phyloP scores from a whole-genome alignment of 768 basidiomycete species.

The Podaxis carcinomalis region DNA sequence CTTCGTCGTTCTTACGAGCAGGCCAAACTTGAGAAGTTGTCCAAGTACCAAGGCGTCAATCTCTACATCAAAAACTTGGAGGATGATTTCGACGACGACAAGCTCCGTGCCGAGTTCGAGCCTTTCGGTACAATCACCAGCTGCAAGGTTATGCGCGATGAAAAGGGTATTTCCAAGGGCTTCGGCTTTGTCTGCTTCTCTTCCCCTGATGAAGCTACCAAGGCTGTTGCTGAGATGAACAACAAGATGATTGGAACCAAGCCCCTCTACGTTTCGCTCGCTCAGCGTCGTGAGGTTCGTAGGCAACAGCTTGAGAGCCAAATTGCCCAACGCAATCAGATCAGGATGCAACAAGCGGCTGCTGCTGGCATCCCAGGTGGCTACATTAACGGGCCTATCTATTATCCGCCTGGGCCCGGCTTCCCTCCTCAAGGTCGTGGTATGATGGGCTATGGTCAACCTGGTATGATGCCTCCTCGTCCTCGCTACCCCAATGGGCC shows the following conservation, averaged over 20 bases:
- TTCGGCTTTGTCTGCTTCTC: conserved; percentile 99
- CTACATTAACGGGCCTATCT: conserved; percentile 83
- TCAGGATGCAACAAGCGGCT: conserved; percentile 93
- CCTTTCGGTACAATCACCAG: conserved; percentile 96
- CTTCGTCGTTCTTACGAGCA: conserved; percentile 90
- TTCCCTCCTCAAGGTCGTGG: conserved; percentile 82
- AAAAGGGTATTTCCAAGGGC: conserved; percentile 88
- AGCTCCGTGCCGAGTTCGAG: conserved; percentile 94
- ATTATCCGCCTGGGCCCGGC: conserved; percentile 77
- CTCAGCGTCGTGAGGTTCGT: conserved; percentile 96
- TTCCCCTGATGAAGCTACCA: conserved; percentile 96
- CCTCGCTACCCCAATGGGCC: conserved; percentile 78
- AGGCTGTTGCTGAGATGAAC: conserved; percentile 99
- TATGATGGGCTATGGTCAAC: conserved; percentile 80
- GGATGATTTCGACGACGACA: conserved; percentile 96
- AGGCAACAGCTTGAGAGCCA: conserved; percentile 98
- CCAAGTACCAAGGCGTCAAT: conserved; percentile 99
- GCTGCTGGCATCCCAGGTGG: conserved; percentile 80
- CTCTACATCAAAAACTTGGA: conserved; percentile 99
- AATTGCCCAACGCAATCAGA: conserved; percentile 97
- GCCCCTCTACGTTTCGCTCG: conserved; percentile 97
- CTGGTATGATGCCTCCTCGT: conserved; percentile 84
- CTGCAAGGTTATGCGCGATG: conserved; percentile 99
- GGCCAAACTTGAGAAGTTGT: conserved; percentile 94
- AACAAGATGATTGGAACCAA: conserved; percentile 99